phyloP scores from a whole-genome alignment of 768 basidiomycete genomes.

The Termitomyces sp. region DNA sequence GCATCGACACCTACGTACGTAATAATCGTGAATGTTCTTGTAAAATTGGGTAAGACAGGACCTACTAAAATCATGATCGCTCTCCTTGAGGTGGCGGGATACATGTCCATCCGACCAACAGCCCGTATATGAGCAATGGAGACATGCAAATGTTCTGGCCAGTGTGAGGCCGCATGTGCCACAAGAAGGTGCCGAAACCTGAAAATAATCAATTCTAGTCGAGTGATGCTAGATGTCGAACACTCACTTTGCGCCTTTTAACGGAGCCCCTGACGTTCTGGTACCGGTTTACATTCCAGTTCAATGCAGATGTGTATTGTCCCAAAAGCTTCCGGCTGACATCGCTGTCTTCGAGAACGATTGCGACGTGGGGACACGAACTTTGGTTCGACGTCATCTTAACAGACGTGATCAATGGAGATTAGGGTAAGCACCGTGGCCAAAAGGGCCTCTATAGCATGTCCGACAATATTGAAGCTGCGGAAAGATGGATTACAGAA shows the following conservation, averaged over 20 bases:
- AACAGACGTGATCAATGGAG: background rate
- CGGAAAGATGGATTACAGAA: background rate
- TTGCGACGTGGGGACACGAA: conserved; percentile 37
- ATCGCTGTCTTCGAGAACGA: conserved; percentile 26
- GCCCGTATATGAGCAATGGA: conserved; percentile 64
- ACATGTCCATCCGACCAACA: conserved; percentile 67
- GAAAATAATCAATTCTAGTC: background rate
- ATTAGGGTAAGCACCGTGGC: background rate
- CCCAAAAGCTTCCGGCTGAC: conserved; percentile 24
- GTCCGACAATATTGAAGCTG: background rate
- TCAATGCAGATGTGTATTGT: conserved; percentile 44
- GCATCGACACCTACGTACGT: conserved; percentile 65
- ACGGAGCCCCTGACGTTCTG: conserved; percentile 42
- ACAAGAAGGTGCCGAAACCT: conserved; percentile 61
- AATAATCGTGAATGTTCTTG: background rate
- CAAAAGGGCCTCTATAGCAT: background rate
- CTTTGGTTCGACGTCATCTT: conserved; percentile 3
- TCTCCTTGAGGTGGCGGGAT: conserved; percentile 47
- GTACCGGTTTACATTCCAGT: conserved; percentile 46
- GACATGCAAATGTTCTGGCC: conserved; percentile 64
- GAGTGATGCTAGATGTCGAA: background rate
- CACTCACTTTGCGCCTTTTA: conserved; percentile 63
- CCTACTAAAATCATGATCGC: conserved; percentile 65
- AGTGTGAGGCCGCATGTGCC: conserved; percentile 51
- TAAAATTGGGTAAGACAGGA: conserved; percentile 10